Conservation (phyloP, 345 rosid species). For the Camelina laxa region DNA sequence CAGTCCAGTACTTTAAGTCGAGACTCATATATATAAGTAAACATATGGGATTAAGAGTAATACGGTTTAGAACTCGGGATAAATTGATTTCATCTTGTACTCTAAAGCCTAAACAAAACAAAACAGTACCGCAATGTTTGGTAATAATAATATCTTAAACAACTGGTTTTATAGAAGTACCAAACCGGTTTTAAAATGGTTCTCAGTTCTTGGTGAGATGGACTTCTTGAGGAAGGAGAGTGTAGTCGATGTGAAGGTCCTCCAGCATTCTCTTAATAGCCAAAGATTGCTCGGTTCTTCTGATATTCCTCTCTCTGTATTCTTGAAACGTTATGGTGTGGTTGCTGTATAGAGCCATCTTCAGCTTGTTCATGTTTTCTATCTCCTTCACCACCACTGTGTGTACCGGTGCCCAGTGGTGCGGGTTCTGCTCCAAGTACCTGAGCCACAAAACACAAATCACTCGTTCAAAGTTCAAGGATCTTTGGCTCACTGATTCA, state of each 20-base stretch:
- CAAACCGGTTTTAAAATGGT: neutral
- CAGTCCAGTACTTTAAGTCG: neutral
- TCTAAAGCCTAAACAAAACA: conserved; percentile 6
- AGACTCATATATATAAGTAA: neutral
- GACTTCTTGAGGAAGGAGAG: conserved; percentile 71
- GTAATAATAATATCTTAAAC: conserved; percentile 3
- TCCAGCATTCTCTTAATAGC: conserved; percentile 65
- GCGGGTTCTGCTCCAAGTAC: conserved; percentile 69
- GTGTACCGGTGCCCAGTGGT: conserved; percentile 63
- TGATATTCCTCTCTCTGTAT: conserved; percentile 52
- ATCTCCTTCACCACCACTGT: conserved; percentile 65
- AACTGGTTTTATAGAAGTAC: conserved; percentile 20
- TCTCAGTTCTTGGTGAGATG: conserved; percentile 44
- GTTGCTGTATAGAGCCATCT: conserved; percentile 59
- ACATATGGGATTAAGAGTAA: neutral
- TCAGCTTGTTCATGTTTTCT: conserved; percentile 74
- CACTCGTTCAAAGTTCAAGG: neutral
- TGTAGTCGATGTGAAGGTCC: conserved; percentile 59
- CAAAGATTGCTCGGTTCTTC: conserved; percentile 65
- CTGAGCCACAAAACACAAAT: conserved; percentile 41
- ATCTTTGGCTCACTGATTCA: neutral
- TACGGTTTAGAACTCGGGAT: neutral
- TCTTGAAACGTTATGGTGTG: conserved; percentile 80
- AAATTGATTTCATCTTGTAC: neutral
- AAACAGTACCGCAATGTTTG: conserved; percentile 11